Conservation (phyloP, 352 stramenopile species). For the Phytophthora lateralis region DNA sequence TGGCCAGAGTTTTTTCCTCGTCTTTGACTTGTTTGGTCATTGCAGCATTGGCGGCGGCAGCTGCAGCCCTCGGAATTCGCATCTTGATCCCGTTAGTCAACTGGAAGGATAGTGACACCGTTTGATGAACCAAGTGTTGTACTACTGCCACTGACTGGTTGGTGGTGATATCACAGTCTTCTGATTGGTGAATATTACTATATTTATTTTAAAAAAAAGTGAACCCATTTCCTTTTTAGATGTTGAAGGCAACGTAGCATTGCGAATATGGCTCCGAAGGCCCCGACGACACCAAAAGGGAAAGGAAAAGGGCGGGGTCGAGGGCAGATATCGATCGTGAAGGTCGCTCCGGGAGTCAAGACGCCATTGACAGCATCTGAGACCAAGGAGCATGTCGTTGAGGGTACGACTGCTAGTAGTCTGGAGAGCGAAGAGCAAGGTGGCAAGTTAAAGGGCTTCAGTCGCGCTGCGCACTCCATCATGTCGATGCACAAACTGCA, state of each 20-base stretch:
- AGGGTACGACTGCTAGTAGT: neutral
- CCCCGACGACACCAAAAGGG: conserved; percentile 21
- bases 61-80: conserved; percentile 12
- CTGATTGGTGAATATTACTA: too few species aligned
- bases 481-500: conserved; percentile 32
- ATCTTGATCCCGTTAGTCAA: neutral
- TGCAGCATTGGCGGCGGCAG: conserved; percentile 5
- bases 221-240: conserved; percentile 15
- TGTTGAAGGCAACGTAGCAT: conserved; percentile 1
- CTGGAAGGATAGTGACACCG: neutral
- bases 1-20: neutral
- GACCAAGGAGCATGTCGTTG: neutral
- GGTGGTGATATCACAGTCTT: too few species aligned
- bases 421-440: neutral
- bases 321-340: conserved; percentile 14
- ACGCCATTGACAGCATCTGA: conserved; percentile 10
- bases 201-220: too few species aligned
- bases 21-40: conserved; percentile 18
- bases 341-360: conserved; percentile 14
- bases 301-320: conserved; percentile 14
- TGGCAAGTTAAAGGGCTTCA: conserved; percentile 26
- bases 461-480: conserved; percentile 42
- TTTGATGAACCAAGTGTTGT: too few species aligned
- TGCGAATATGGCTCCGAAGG: conserved; percentile 10
- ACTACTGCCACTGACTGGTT: too few species aligned